Base-by-base conservation (phyloP, 2,329 filamentous ascomycete species). In the Aspergillus neotritici region DNA sequence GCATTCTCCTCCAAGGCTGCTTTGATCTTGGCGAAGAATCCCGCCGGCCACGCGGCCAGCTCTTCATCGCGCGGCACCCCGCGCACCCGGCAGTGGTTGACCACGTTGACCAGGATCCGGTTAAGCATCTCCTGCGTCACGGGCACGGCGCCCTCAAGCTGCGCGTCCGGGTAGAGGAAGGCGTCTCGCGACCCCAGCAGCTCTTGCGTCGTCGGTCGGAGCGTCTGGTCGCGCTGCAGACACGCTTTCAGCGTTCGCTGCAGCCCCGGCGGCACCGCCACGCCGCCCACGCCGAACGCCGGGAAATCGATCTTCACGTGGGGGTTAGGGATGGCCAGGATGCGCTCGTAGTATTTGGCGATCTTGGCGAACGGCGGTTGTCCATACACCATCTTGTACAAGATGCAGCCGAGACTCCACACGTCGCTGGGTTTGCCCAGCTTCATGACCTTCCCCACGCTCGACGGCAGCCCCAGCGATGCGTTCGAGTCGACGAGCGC, bases 351-450 rank as follows among this genome's bases (percentile, higher is more conserved):
- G 59, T 84, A 87, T 66, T 91, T 93, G 46, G 80, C 74, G 54
- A 98, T 94, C 62, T 97, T 90, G 11, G 84, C 89, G 60, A 98
- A 98, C 0, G 93, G 93, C 3, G 88, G 86, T n/a, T 84, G 78
- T n/a, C 93, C 93, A 62, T 98, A 98, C 1, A 91, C 87, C 86
- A 98, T 94, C 63, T 97, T 91, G 69, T 94, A 98, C 11, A 98
- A 74, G 48, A 98, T 97, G 62, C 93, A 98, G 13, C 93, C 93
- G 11, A 98, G 70, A 63, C 86, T 91, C 93, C 93, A 98, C 13
- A 98, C 83, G 64, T 98, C 93, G 54, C 86, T 93, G 5, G 93
- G 87, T 61, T 97, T 97, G 47, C 93, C 94, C 5, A 98, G 76
- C 64, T 95, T 95, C 83, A 96, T 93, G 47, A 96, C 76, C 64